Evolutionary conservation across 345 rosid species (phyloP).

Genomic region (thale cress (Arabidopsis thaliana)): DNA sequence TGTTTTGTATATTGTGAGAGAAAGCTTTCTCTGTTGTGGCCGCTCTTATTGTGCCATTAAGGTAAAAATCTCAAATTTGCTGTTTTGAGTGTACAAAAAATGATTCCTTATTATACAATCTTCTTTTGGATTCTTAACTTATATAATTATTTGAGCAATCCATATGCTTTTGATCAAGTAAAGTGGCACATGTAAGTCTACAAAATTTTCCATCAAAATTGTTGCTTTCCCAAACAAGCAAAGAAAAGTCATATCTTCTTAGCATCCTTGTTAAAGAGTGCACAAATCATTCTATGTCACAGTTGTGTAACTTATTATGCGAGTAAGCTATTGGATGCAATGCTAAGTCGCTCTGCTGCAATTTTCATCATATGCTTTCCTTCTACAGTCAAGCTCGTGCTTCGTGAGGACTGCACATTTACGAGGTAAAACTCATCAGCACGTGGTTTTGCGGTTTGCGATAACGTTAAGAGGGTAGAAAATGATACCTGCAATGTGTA

Average conservation of each 20-base stretch:
- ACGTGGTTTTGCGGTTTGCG: conserved; percentile 10
- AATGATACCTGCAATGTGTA: conserved; percentile 61
- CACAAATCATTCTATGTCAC: conserved; percentile 4
- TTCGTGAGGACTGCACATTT: conserved; percentile 52
- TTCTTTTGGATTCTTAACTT: conserved; percentile 8
- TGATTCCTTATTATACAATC: conserved; percentile 12
- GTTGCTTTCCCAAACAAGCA: conserved; percentile 24
- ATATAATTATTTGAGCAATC: background rate
- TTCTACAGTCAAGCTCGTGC: conserved; percentile 55
- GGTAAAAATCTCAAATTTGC: conserved; percentile 3
- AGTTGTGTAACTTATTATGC: background rate
- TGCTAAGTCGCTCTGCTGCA: conserved; percentile 53
- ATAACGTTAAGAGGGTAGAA: conserved; percentile 16
- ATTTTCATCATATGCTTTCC: conserved; percentile 58
- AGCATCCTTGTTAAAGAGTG: background rate
- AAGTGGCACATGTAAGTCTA: background rate
- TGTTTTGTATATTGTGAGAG: conserved; percentile 34
- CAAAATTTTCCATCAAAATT: conserved; percentile 14
- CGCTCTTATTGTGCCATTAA: conserved; percentile 7
- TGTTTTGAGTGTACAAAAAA: conserved; percentile 17
- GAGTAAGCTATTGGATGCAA: conserved; percentile 41
- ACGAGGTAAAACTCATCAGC: background rate
- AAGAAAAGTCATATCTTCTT: background rate
- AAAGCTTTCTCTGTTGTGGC: conserved; percentile 18
- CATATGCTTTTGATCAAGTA: no score